Evolutionary conservation across 176 grass and related monocot genomes (phyloP), one percentile per base, ranked within the genome.

Genomic region (Secale cereale): DNA sequence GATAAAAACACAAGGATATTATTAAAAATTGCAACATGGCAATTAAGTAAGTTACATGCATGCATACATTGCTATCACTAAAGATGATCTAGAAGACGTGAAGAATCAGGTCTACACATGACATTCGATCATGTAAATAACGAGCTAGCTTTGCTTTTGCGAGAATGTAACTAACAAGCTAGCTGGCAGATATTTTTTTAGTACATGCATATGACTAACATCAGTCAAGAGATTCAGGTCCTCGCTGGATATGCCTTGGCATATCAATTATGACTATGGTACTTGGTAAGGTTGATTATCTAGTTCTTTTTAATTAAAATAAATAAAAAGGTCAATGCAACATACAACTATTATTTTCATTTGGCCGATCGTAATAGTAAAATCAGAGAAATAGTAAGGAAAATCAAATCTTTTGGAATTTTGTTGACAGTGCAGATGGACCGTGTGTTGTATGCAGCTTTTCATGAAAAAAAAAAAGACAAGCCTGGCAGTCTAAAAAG

Each of bases 1-100:
- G 33, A 56, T 32, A 46, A 26, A 45, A 62, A 23, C 19, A 20
- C 31, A 81, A 89, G 78, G 88, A 82, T 86, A 82, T 89, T 56
- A 30, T 89, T 77, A 77, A 76, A 8, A 86, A 82, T 63, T 78
- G 40, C 71, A 78, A 62, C 63, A 71, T 63, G 78, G 23, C 14
- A 1, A 86, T 82, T 78, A 77, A 82, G 15, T 39, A 59, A 32
- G 29, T 26, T 36, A 74, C 12, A 16, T 45, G 54, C 35, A 41
- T 39, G 37, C 20, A 59, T 28, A 25, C 16, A 26, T 59, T 40
- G 81, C 33, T 61, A 36, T 63, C 30, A 46, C 17, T 60, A 61
- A 74, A 26, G 30, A 64, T 48, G 14, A 17, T 23, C 77, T 68
- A 89, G 46, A 76, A 85, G 26, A 29, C 35, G 52, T 59, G 60